Conservation (phyloP, 805 yeast species). For the Kodamaea neixiangensis region DNA sequence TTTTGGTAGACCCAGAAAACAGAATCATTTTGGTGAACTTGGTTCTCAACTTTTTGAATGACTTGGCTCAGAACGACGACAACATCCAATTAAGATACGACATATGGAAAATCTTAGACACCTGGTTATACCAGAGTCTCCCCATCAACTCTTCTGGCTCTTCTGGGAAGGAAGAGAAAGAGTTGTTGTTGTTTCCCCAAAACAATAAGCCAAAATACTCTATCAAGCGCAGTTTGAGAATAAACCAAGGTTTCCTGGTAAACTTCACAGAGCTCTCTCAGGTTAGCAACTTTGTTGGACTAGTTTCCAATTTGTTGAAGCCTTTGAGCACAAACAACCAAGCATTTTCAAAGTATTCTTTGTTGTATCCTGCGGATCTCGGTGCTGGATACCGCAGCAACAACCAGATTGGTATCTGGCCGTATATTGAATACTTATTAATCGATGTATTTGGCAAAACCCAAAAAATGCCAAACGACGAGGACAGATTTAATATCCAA, state of each 20-base stretch:
- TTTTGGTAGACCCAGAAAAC: slow-evolving; percentile 36
- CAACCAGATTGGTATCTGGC: slow-evolving; percentile 62
- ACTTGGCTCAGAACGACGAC: slow-evolving; percentile 48
- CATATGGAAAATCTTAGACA: slow-evolving; percentile 72
- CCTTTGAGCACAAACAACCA: neutral
- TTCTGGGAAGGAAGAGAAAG: slow-evolving; percentile 6
- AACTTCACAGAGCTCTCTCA: slow-evolving; percentile 50
- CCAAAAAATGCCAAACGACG: slow-evolving; percentile 30
- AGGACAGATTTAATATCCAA: slow-evolving; percentile 51
- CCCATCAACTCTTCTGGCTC: slow-evolving; percentile 9
- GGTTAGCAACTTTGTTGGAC: slow-evolving; percentile 65
- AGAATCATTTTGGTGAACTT: slow-evolving; percentile 37
- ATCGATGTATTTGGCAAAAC: slow-evolving; percentile 64
- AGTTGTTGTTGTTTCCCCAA: slow-evolving; percentile 8
- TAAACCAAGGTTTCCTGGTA: slow-evolving; percentile 30
- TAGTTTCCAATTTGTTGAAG: slow-evolving; percentile 30
- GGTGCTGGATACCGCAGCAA: slow-evolving; percentile 57
- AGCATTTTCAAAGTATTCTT: slow-evolving; percentile 23
- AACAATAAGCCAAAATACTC: slow-evolving; percentile 19
- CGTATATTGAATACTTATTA: slow-evolving; percentile 75
- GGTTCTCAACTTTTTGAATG: slow-evolving; percentile 50
- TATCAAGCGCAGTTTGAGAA: slow-evolving; percentile 19
- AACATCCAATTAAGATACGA: slow-evolving; percentile 37
- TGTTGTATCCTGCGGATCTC: slow-evolving; percentile 62
- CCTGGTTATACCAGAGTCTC: slow-evolving; percentile 57